A percentile compares a stretch with the other conserved stretches of the same genome.
Conservation (phyloP, 2,329 filamentous ascomycete genomes). For the Colletotrichum spaethianum region DNA sequence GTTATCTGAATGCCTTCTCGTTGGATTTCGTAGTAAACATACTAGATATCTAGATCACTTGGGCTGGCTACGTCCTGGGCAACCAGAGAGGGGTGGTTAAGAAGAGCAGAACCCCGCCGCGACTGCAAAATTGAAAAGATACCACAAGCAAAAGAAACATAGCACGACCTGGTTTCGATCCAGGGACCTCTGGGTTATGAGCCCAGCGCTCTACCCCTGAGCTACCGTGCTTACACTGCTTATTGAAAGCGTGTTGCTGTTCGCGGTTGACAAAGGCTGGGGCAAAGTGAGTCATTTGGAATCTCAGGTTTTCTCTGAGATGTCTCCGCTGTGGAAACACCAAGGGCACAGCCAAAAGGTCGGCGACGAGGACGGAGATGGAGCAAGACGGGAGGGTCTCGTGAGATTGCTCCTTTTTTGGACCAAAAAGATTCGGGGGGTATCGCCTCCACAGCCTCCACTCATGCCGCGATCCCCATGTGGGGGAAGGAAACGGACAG, state of each 20-base stretch:
- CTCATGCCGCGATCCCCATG: neutral
- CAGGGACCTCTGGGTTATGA: conserved; percentile 42
- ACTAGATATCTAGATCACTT: too few relatives aligned
- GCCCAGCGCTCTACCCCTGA: conserved; percentile 42
- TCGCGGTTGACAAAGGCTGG: neutral
- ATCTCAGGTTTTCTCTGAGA: neutral
- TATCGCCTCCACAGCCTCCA: conserved; percentile 24
- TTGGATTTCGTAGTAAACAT: too few relatives aligned
- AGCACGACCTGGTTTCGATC: conserved; percentile 42
- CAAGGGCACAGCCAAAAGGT: neutral
- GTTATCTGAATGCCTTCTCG: too few relatives aligned
- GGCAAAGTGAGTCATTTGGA: conserved; percentile 8
- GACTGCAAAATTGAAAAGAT: neutral
- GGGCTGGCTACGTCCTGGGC: too few relatives aligned
- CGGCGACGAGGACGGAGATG: conserved; percentile 31
- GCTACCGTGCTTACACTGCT: conserved; percentile 27
- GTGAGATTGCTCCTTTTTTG: conserved; percentile 13
- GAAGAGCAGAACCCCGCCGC: neutral
- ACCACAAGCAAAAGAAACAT: neutral
- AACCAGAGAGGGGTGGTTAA: neutral
- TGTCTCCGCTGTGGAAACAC: conserved; percentile 25
- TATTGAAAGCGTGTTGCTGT: fast-evolving
- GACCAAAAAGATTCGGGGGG: conserved; percentile 16
- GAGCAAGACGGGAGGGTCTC: conserved; percentile 13
- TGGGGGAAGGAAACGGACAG: neutral